Conservation (phyloP, 192 early-diverging fungal species). For the Linnemannia hyalina region DNA sequence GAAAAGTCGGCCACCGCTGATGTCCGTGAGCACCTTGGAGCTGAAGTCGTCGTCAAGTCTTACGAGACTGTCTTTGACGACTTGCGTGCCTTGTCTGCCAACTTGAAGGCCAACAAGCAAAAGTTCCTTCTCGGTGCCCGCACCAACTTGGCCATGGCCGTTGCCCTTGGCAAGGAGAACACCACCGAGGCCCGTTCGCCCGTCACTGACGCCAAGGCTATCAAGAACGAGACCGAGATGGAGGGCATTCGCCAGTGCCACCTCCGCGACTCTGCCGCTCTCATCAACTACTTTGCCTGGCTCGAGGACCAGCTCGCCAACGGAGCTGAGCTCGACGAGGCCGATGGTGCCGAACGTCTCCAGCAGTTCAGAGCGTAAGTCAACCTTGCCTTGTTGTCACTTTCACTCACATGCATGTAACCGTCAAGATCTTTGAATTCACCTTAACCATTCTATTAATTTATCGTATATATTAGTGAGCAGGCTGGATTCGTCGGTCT, state of each 20-base stretch:
- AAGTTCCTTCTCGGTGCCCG: slow-evolving; percentile 46
- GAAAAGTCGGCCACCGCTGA: slow-evolving; percentile 75
- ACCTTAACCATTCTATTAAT: not conserved
- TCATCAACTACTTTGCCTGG: slow-evolving; percentile 91
- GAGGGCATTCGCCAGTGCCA: slow-evolving; percentile 95
- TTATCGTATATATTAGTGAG: slow-evolving; percentile 49
- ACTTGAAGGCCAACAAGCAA: slow-evolving; percentile 54
- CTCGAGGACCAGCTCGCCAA: slow-evolving; percentile 89
- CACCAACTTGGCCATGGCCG: slow-evolving; percentile 51
- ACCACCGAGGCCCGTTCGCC: slow-evolving; percentile 74
- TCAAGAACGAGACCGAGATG: slow-evolving; percentile 93
- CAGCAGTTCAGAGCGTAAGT: slow-evolving; percentile 77
- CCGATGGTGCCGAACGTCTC: slow-evolving; percentile 87
- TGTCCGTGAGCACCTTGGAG: slow-evolving; percentile 72
- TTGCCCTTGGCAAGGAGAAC: slow-evolving; percentile 60
- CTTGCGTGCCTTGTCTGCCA: slow-evolving; percentile 59
- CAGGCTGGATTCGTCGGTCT: slow-evolving; percentile 90
- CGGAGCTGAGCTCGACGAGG: slow-evolving; percentile 83
- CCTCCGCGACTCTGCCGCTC: slow-evolving; percentile 88
- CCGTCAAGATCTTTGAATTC: not conserved
- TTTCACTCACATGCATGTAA: not conserved
- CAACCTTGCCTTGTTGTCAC: not conserved
- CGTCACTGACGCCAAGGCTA: slow-evolving; percentile 85
- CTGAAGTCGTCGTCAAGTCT: slow-evolving; percentile 71
- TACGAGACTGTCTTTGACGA: slow-evolving; percentile 88